Percentiles rank a stretch among this genome's conserved stretches.
Conservation (phyloP, 305 asterid species). For the Fraxinus sp. region DNA sequence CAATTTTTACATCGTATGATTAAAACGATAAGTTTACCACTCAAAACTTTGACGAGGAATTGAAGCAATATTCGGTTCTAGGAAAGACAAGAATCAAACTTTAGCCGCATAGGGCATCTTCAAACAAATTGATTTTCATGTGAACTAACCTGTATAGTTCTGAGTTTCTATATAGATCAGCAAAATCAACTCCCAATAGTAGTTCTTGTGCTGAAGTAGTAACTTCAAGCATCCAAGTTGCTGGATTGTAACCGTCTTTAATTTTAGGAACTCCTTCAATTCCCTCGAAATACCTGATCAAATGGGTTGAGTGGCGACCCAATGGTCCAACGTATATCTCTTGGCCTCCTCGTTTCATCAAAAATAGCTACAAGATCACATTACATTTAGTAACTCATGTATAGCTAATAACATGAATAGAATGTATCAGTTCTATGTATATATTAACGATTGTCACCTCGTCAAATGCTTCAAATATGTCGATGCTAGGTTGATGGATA, state of each 20-base stretch:
- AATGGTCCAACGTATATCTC: slow-evolving; percentile 68
- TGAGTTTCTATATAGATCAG: slow-evolving; percentile 52
- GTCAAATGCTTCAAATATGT: slow-evolving; percentile 41
- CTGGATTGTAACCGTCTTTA: slow-evolving; percentile 63
- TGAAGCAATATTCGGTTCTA: background rate
- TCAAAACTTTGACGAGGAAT: background rate
- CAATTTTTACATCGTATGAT: background rate
- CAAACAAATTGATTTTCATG: background rate
- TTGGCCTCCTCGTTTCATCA: slow-evolving; percentile 72
- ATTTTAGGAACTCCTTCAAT: slow-evolving; percentile 50
- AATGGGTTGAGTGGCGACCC: slow-evolving; percentile 48
- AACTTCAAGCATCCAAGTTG: slow-evolving; percentile 69
- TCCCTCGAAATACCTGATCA: slow-evolving; percentile 57
- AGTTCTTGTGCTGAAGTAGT: slow-evolving; percentile 62
- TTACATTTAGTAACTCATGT: background rate
- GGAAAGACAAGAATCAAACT: background rate
- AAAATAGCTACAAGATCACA: slow-evolving; percentile 42
- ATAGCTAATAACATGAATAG: background rate
- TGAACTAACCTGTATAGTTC: slow-evolving; percentile 42
- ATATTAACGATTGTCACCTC: slow-evolving; percentile 19
- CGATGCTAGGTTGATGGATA: slow-evolving; percentile 41
- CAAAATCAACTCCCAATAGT: slow-evolving; percentile 47
- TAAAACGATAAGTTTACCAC: background rate
- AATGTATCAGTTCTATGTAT: background rate
- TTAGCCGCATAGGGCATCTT: background rate